Percentiles rank a stretch among this genome's conserved stretches.
These are phyloP conservation scores for Annulohypoxylon maeteangense DNA, from an alignment of 495 filamentous ascomycete genomes.

Conservation along the genomic window DNA sequence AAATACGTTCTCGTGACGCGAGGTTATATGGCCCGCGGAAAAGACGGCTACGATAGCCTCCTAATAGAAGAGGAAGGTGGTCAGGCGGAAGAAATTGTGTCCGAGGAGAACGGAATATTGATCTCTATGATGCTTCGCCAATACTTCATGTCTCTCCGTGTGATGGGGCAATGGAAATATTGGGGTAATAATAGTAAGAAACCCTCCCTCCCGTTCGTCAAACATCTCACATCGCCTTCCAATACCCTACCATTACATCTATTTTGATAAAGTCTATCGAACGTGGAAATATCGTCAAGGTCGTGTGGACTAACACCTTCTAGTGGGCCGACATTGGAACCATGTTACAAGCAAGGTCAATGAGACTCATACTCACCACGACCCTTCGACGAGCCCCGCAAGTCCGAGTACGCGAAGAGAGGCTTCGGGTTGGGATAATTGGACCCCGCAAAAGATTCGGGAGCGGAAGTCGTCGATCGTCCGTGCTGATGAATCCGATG, in stretches of 20 bases:
- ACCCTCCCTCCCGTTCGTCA: constrained; percentile 29
- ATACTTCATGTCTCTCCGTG: constrained; percentile 86
- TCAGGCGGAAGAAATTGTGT: constrained; percentile 76
- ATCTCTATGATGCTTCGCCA: constrained; percentile 87
- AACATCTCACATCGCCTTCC: neutral
- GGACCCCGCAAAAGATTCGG: constrained; percentile 58
- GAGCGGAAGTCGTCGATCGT: constrained; percentile 47
- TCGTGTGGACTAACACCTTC: constrained; percentile 13
- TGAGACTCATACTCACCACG: constrained; percentile 49
- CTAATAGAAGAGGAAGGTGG: constrained; percentile 76
- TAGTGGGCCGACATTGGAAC: constrained; percentile 69
- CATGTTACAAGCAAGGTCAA: constrained; percentile 67
- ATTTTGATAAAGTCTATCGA: neutral
- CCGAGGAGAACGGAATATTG: constrained; percentile 85
- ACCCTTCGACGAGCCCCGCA: constrained; percentile 51
- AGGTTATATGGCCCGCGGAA: constrained; percentile 87
- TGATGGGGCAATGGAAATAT: constrained; percentile 77
- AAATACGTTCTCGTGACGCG: constrained; percentile 78
- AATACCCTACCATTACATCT: neutral
- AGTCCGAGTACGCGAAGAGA: constrained; percentile 27
- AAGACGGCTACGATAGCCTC: constrained; percentile 83
- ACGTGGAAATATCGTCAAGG: neutral
- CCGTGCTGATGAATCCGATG: constrained; percentile 47
- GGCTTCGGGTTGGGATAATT: constrained; percentile 53
- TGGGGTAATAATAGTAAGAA: constrained; percentile 62